Percentiles rank a stretch among this genome's conserved stretches.
Evolutionary conservation across 1,284 basidiomycete species (phyloP).

Genomic region (Ceratorhiza oryzae-sativae): DNA sequence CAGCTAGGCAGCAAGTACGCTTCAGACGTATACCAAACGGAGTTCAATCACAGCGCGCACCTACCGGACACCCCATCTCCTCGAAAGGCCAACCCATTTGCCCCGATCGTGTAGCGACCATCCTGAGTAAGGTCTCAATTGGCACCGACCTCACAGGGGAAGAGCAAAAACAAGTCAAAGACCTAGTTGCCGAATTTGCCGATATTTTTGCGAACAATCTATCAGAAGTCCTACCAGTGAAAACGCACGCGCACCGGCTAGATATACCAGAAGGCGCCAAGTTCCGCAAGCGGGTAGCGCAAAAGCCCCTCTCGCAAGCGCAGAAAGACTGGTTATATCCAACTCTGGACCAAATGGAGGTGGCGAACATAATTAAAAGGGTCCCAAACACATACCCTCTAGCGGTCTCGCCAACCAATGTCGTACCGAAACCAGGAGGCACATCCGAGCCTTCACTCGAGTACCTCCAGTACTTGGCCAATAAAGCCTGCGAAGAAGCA

Average conservation of each 20-base stretch:
- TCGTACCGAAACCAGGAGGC: conserved; percentile 51
- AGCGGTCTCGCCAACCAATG: conserved; percentile 47
- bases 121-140: conserved; percentile 44
- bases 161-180: conserved; percentile 18
- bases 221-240: conserved; percentile 37
- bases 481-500: conserved; percentile 48
- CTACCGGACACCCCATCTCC: no score
- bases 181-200: neutral
- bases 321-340: conserved; percentile 49
- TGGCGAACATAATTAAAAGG: conserved; percentile 49
- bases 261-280: conserved; percentile 42
- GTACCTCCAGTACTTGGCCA: conserved; percentile 48
- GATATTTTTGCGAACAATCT: conserved; percentile 16
- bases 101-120: conserved; percentile 45
- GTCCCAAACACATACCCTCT: conserved; percentile 48
- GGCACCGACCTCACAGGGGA: conserved; percentile 41
- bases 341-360: conserved; percentile 50
- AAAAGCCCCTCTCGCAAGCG: conserved; percentile 47
- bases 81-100: conserved; percentile 45
- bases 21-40: no score
- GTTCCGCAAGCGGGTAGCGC: conserved; percentile 35
- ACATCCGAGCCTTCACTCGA: conserved; percentile 47
- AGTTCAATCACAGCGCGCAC: no score
- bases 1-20: no score
- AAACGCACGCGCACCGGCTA: conserved; percentile 43